Percentiles rank a stretch among this genome's conserved stretches.
phyloP scores from a whole-genome alignment of 2,329 filamentous ascomycete genomes.

The Colletotrichum karsti region DNA sequence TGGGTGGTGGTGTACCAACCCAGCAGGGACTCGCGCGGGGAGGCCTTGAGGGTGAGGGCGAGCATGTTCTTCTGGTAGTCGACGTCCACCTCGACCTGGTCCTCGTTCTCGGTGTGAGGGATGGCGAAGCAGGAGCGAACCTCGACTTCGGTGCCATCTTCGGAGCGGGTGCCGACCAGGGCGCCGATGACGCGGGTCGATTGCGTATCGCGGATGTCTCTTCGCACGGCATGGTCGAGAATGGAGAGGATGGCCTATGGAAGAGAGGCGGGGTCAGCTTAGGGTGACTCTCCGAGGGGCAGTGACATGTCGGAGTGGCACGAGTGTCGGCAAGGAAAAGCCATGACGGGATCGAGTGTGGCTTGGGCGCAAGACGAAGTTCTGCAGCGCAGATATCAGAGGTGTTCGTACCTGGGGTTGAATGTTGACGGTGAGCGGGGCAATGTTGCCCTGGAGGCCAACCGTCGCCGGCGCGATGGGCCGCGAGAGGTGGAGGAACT shows the following conservation, averaged over 20 bases:
- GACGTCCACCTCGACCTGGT: conserved; percentile 99
- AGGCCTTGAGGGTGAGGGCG: conserved; percentile 89
- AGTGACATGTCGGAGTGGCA: background rate
- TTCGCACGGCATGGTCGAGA: conserved; percentile 92
- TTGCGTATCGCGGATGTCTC: conserved; percentile 78
- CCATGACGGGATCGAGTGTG: background rate
- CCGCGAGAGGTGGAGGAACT: conserved; percentile 93
- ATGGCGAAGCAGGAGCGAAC: conserved; percentile 98
- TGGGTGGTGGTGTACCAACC: conserved; percentile 98
- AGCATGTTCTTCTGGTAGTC: conserved; percentile 99
- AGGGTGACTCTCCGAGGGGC: background rate
- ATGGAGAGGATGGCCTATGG: conserved; percentile 75
- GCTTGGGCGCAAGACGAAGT: background rate
- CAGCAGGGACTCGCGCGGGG: conserved; percentile 91
- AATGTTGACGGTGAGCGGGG: conserved; percentile 92
- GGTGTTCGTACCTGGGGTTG: conserved; percentile 83
- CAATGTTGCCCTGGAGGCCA: conserved; percentile 84
- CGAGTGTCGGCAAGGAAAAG: background rate
- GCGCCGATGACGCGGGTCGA: conserved; percentile 97
- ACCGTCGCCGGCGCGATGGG: conserved; percentile 85
- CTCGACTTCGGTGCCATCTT: conserved; percentile 96
- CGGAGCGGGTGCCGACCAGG: conserved; percentile 88
- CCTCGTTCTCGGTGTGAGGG: conserved; percentile 96
- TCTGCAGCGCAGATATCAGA: conserved; percentile 13
- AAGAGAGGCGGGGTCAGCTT: conserved; percentile 6